Conservation (phyloP, 202 grass and related monocot species). For the Brachypodium distachyon region DNA sequence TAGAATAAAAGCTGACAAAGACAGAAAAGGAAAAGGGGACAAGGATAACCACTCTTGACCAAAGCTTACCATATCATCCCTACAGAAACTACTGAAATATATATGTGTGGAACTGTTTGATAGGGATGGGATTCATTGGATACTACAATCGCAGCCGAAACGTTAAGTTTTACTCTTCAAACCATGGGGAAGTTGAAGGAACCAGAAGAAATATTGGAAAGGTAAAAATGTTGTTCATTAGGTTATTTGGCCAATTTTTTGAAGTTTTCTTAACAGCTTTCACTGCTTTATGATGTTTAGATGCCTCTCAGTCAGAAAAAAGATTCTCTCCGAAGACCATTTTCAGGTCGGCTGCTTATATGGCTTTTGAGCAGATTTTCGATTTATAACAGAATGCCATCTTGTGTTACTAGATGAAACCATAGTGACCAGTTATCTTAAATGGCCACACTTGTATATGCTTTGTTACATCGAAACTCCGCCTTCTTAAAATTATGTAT, state of each 20-base stretch:
- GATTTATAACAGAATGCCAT: background rate
- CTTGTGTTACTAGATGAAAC: background rate
- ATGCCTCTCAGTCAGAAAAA: conserved; percentile 55
- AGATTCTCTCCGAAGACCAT: conserved; percentile 57
- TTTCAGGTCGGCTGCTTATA: conserved; percentile 45
- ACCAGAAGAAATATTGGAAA: conserved; percentile 79
- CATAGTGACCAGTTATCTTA: background rate
- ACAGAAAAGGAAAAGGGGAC: background rate
- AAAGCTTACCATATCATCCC: background rate
- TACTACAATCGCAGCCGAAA: conserved; percentile 48
- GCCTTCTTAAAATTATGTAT: background rate
- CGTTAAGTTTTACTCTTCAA: conserved; percentile 55
- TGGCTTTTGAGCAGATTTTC: background rate
- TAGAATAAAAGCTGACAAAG: background rate
- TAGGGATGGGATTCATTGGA: conserved; percentile 89
- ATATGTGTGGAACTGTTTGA: conserved; percentile 15
- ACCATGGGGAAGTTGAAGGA: conserved; percentile 54
- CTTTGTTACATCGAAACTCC: background rate
- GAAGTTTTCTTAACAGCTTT: conserved; percentile 10
- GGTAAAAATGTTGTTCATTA: conserved; percentile 31
- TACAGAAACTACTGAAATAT: background rate
- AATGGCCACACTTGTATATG: background rate
- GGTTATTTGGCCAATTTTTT: background rate
- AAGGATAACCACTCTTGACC: conserved; percentile 2
- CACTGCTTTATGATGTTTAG: conserved; percentile 47